These are phyloP conservation scores for Apostasia ramifera DNA, from an alignment of 106 monocot species.

Conservation along the genomic window DNA sequence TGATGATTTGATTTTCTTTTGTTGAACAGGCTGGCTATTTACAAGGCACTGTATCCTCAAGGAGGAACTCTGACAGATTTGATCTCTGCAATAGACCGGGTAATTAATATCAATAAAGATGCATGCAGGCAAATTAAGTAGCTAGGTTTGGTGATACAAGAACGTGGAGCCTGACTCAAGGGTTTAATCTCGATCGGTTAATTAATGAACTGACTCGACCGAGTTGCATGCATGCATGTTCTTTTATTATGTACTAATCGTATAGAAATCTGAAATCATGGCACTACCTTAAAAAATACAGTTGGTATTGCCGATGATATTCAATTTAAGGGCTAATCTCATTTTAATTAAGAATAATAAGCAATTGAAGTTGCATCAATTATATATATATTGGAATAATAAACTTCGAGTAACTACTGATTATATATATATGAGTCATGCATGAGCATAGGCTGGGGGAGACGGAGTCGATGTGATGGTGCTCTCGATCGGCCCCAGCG, in stretches of 20 bases:
- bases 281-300: too few relatives aligned
- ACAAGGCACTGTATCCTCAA: constrained; percentile 74
- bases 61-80: constrained; percentile 72
- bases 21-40: constrained; percentile 49
- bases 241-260: too few relatives aligned
- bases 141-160: not conserved
- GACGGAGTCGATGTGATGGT: constrained; percentile 70
- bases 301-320: too few relatives aligned
- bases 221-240: too few relatives aligned
- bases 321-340: too few relatives aligned
- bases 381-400: too few relatives aligned
- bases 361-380: too few relatives aligned
- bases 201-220: too few relatives aligned
- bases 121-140: not conserved
- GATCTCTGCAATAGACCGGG: constrained; percentile 71
- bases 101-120: constrained; percentile 5
- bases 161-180: not conserved
- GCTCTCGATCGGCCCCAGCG: constrained; percentile 67
- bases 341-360: too few relatives aligned
- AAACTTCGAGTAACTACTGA: too few relatives aligned
- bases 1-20: not conserved
- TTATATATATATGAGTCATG: not conserved
- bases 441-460: constrained; percentile 54
- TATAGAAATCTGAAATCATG: too few relatives aligned
- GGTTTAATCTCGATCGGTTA: too few relatives aligned